Percentiles rank a stretch among this genome's conserved stretches.
Evolutionary conservation across 2,329 filamentous ascomycete species (phyloP).

Genomic region (Colletotrichum lini): DNA sequence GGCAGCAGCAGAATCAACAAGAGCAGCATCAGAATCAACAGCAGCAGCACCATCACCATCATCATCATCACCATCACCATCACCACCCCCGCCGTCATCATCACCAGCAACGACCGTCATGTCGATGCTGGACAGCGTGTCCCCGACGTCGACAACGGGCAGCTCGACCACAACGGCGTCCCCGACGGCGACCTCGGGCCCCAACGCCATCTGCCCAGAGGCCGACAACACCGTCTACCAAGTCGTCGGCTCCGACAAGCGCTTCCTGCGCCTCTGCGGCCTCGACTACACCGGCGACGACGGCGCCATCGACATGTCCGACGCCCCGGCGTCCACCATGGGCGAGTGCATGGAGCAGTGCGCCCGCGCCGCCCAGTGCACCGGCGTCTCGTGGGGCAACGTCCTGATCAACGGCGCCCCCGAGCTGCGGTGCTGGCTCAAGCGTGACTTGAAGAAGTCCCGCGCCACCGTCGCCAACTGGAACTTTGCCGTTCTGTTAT

Average conservation of each 20-base stretch:
- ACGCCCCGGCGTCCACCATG: conserved; percentile 55
- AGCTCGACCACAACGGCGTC: conserved; percentile 42
- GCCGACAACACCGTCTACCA: conserved; percentile 61
- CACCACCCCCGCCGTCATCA: no score
- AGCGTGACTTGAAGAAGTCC: conserved; percentile 53
- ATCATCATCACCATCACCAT: no score
- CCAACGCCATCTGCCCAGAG: conserved; percentile 56
- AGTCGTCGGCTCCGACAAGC: conserved; percentile 56
- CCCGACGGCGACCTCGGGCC: conserved; percentile 46
- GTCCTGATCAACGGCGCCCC: conserved; percentile 55
- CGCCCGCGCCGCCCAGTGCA: conserved; percentile 56
- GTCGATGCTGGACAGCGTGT: conserved; percentile 32
- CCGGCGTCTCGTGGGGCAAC: conserved; percentile 62
- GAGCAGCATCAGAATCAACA: no score
- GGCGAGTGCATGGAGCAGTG: conserved; percentile 62
- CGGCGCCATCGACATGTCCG: conserved; percentile 53
- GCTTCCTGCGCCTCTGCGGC: conserved; percentile 61
- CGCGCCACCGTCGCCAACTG: conserved; percentile 54
- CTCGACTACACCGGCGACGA: conserved; percentile 59
- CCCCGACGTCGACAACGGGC: conserved; percentile 1
- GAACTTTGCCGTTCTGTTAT: conserved; percentile 59
- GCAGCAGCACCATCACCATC: no score
- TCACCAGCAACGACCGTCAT: conserved; percentile 24
- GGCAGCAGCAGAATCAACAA: no score
- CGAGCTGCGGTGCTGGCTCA: conserved; percentile 61